Conservation (phyloP, 805 yeast species). For the Metschnikowia cubensis region DNA sequence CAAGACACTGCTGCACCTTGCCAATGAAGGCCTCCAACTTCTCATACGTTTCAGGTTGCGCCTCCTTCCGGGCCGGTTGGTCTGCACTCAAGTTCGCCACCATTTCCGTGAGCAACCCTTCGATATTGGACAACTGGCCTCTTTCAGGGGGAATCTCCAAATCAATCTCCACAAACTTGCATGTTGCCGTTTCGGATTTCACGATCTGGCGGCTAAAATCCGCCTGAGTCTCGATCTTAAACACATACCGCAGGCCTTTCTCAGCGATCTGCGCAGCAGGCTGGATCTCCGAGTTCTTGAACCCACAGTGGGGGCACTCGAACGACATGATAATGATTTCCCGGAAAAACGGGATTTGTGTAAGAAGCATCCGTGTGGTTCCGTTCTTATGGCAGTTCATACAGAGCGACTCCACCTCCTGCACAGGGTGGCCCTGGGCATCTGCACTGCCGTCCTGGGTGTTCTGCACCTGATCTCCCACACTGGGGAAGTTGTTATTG, state of each 20-base stretch:
- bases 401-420: constrained; percentile 90
- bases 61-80: constrained; percentile 72
- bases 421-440: constrained; percentile 89
- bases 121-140: constrained; percentile 90
- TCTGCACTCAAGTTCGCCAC: constrained; percentile 72
- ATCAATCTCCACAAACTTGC: constrained; percentile 78
- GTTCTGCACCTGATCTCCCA: constrained; percentile 28
- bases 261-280: constrained; percentile 92
- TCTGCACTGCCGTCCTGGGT: constrained; percentile 68
- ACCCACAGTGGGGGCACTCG: constrained; percentile 91
- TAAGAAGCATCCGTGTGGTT: constrained; percentile 73
- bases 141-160: constrained; percentile 93
- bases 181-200: constrained; percentile 80
- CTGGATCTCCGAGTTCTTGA: constrained; percentile 88
- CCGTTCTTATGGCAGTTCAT: constrained; percentile 94
- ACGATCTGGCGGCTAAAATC: constrained; percentile 90
- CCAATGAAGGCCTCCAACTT: constrained; percentile 69
- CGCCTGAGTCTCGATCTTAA: constrained; percentile 60
- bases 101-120: constrained; percentile 84
- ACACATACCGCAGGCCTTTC: constrained; percentile 71
- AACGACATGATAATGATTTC: constrained; percentile 93
- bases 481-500: constrained; percentile 19
- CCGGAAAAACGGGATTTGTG: constrained; percentile 86
- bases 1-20: constrained; percentile 55
- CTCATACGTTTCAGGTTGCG: constrained; percentile 70